phyloP scores from a whole-genome alignment of 805 yeast genomes.

The Lipomyces sp. region DNA sequence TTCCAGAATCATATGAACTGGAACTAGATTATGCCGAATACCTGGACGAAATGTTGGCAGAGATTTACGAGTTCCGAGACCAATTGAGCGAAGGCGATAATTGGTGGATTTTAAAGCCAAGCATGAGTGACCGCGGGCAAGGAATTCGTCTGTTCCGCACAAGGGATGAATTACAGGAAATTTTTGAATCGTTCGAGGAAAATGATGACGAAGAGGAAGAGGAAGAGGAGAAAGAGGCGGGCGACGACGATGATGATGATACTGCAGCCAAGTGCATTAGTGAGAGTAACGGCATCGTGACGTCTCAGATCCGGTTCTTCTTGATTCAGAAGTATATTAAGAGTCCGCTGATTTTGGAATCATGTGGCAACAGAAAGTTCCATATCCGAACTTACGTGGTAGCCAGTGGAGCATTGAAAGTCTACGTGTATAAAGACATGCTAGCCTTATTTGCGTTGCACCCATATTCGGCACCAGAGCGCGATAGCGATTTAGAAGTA shows the following conservation, averaged over 20 bases:
- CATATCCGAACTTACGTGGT: constrained; percentile 87
- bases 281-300: constrained; percentile 67
- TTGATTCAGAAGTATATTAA: constrained; percentile 81
- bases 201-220: constrained; percentile 66
- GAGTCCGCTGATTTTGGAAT: constrained; percentile 67
- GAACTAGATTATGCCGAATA: constrained; percentile 97
- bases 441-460: constrained; percentile 77
- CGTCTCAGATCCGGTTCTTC: constrained; percentile 88
- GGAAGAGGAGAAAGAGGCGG: constrained; percentile 48
- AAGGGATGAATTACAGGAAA: constrained; percentile 75
- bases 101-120: constrained; percentile 87
- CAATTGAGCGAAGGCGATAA: constrained; percentile 64
- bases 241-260: constrained; percentile 40
- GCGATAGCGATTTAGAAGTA: constrained; percentile 59
- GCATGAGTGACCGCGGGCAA: constrained; percentile 97
- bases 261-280: constrained; percentile 54
- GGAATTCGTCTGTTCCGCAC: constrained; percentile 86
- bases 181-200: constrained; percentile 86
- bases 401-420: constrained; percentile 72
- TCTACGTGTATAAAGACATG: constrained; percentile 79
- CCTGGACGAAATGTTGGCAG: constrained; percentile 90
- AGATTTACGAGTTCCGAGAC: constrained; percentile 82
- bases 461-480: constrained; percentile 50
- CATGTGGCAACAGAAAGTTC: constrained; percentile 73
- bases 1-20: constrained; percentile 75